Percentiles rank a stretch among this genome's conserved stretches.
Evolutionary conservation across 139 green algal species (phyloP).

Genomic region (Volvox africanus): DNA sequence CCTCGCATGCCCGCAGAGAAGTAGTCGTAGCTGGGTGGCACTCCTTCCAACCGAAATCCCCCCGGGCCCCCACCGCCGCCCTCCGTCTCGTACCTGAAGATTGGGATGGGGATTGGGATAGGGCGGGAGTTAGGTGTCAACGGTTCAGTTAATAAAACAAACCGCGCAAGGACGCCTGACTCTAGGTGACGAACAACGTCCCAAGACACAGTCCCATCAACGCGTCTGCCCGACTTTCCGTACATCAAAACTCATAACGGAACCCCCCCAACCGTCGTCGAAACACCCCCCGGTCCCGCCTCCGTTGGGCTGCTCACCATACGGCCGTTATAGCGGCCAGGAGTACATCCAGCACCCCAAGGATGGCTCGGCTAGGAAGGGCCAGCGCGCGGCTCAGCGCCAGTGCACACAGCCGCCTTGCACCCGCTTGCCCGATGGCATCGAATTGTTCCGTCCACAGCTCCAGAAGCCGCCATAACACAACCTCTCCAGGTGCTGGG

Average conservation of each 20-base stretch:
- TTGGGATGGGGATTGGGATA: too few species aligned
- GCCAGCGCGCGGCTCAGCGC: conserved; percentile 79
- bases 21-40: conserved; percentile 43
- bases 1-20: conserved; percentile 15
- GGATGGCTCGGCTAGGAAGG: conserved; percentile 44
- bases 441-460: conserved; percentile 57
- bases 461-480: conserved; percentile 18
- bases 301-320: conserved; percentile 23
- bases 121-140: too few species aligned
- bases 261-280: too few species aligned
- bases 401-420: conserved; percentile 82
- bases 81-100: conserved; percentile 29
- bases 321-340: conserved; percentile 53
- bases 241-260: too few species aligned
- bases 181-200: too few species aligned
- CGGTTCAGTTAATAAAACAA: too few species aligned
- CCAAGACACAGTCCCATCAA: too few species aligned
- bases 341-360: conserved; percentile 61
- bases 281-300: too few species aligned
- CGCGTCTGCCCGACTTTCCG: too few species aligned
- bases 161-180: too few species aligned
- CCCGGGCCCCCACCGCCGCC: conserved; percentile 1
- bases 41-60: not conserved
- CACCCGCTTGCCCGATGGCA: conserved; percentile 51
- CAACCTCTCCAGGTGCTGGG: not conserved